These are phyloP conservation scores for Onygenales sp. DNA, from an alignment of 2,329 filamentous ascomycete species.

Conservation along the genomic window DNA sequence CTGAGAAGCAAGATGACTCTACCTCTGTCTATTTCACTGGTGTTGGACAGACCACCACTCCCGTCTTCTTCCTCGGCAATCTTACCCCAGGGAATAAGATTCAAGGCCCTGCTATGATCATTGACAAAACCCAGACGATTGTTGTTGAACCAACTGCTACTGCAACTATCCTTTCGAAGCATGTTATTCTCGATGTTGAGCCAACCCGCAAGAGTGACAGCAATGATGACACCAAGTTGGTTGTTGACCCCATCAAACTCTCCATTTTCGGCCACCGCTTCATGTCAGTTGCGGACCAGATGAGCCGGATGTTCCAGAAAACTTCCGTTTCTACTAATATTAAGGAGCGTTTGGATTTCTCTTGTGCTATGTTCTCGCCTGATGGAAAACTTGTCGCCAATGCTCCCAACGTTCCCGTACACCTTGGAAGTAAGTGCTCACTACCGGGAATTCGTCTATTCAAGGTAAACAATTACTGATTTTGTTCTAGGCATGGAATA, in stretches of 20 bases:
- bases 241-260: constrained; percentile 43
- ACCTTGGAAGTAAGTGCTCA: constrained; percentile 49
- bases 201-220: constrained; percentile 10
- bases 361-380: constrained; percentile 70
- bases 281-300: constrained; percentile 52
- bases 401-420: constrained; percentile 72
- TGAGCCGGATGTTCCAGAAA: constrained; percentile 48
- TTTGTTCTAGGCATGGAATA: constrained; percentile 56
- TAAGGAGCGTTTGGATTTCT: constrained; percentile 79
- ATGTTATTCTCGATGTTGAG: constrained; percentile 78
- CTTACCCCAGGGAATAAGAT: constrained; percentile 25
- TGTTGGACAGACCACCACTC: constrained; percentile 50
- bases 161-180: constrained; percentile 71
- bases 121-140: constrained; percentile 68
- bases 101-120: constrained; percentile 69
- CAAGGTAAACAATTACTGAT: too few relatives aligned
- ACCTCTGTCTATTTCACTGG: constrained; percentile 42
- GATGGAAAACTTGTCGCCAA: constrained; percentile 60
- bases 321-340: constrained; percentile 57
- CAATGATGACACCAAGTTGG: constrained; percentile 30
- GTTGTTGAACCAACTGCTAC: constrained; percentile 71
- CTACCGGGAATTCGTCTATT: too few relatives aligned
- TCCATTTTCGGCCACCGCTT: constrained; percentile 49
- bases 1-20: constrained; percentile 56
- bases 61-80: constrained; percentile 26